A percentile compares a stretch with the other conserved stretches of the same genome.
phyloP scores from a whole-genome alignment of 352 stramenopile species.

The Peronospora farinosa region DNA sequence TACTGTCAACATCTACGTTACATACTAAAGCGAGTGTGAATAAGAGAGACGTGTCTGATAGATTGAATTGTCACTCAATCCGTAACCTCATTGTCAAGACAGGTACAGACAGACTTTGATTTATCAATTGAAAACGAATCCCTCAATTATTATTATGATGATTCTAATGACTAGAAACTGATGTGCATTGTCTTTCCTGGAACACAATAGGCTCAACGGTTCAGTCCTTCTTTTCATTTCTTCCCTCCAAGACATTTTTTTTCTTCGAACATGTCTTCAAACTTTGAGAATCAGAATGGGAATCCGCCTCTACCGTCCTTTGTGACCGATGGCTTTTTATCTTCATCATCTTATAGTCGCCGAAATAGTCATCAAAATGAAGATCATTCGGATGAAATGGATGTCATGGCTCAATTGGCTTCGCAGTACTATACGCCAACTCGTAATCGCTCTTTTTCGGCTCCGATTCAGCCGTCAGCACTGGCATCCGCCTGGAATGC shows the following conservation, averaged over 20 bases:
- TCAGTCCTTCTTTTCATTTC: not conserved
- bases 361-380: slow-evolving; percentile 11
- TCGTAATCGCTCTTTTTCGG: slow-evolving; percentile 66
- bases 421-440: slow-evolving; percentile 74
- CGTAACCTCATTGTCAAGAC: slow-evolving; percentile 8
- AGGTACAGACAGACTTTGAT: slow-evolving; percentile 24
- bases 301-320: slow-evolving; percentile 28
- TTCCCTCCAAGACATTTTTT: not conserved
- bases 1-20: slow-evolving; percentile 11
- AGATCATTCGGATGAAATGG: slow-evolving; percentile 39
- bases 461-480: slow-evolving; percentile 55
- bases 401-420: slow-evolving; percentile 78
- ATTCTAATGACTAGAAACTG: too few species aligned
- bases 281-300: slow-evolving; percentile 15
- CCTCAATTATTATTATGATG: too few species aligned
- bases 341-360: slow-evolving; percentile 23
- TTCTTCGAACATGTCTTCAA: slow-evolving; percentile 19
- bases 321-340: slow-evolving; percentile 26
- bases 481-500: slow-evolving; percentile 54
- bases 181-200: too few species aligned
- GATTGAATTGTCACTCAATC: slow-evolving; percentile 1
- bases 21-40: not conserved
- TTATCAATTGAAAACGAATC: too few species aligned
- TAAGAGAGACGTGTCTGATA: not conserved
- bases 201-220: too few species aligned